A percentile compares a stretch with the other conserved stretches of the same genome.
Conservation (phyloP, 192 early-diverging fungal genomes). For the Physocladia obscura region DNA sequence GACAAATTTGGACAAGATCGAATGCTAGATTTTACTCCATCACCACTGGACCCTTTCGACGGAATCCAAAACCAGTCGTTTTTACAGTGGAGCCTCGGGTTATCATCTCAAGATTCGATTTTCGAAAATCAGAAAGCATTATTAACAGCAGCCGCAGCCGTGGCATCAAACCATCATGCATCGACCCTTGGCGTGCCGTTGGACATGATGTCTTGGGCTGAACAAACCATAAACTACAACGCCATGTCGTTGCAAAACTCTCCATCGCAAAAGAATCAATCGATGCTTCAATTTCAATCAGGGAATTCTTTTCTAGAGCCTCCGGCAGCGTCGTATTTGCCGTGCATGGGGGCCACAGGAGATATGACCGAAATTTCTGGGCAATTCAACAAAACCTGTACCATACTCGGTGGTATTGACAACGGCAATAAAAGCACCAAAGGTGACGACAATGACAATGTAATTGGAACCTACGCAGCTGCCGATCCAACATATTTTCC, state of each 20-base stretch:
- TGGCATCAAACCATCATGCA: too few species aligned
- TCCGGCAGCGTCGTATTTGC: neutral
- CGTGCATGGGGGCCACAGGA: neutral
- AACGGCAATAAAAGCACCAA: neutral
- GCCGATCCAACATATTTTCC: conserved; percentile 20
- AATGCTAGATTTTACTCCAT: neutral
- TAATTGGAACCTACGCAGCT: neutral
- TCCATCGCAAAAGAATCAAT: too few species aligned
- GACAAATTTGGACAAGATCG: neutral
- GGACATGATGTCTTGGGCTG: too few species aligned
- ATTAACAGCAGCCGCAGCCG: neutral
- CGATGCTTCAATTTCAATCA: neutral
- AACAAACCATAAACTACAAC: too few species aligned
- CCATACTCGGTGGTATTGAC: neutral
- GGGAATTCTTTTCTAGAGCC: neutral
- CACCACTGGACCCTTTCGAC: neutral
- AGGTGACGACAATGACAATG: neutral
- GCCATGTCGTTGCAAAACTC: too few species aligned
- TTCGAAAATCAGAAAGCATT: neutral
- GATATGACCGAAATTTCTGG: neutral
- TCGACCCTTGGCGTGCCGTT: too few species aligned
- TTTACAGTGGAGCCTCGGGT: neutral
- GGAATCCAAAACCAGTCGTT: neutral
- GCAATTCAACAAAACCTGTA: neutral
- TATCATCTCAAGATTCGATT: neutral